Evolutionary conservation across 2,329 filamentous ascomycete genomes (phyloP), one percentile per base, ranked within the genome.

Genomic region (Cordyceps cateniannulata): DNA sequence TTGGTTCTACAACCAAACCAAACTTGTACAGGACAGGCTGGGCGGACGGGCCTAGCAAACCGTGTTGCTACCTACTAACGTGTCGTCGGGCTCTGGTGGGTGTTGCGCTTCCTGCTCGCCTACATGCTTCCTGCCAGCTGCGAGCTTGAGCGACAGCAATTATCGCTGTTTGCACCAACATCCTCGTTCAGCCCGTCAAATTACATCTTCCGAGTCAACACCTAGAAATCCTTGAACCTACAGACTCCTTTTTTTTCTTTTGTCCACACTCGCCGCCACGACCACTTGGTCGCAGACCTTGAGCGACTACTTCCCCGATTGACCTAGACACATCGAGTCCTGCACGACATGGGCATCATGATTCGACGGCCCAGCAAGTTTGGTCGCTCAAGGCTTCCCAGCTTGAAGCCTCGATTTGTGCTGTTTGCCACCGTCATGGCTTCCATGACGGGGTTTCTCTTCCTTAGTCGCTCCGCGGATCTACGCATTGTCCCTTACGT

Each of bases 371-470:
- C 40, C 65, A 70, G 49, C 65, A 62, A 25, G 16, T 25, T 55
- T 32, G 64, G 69, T 60, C 71, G 70, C 58, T 66, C 68, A 57
- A 64, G 71, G 56, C 64, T 69, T 62, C 66, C 70, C 64, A 69
- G 76, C 60, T 70, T 76, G 50, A 72, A 77, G 62, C 75, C 77
- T 59, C 77, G 73, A 67, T 71, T 74, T 44, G 64, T 81, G 32
- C 64, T 80, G 10, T 65, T 80, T 40, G 67, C 79, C 25, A 69
- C 70, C 35, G 61, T 79, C 24, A 75, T 74, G 32, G 67, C 73
- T 40, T 64, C 76, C 22, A 71, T 74, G n/a, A 71, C 77, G 38
- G 81, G 79, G 65, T 77, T 64, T 80, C 48, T 79, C 22, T 73
- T 79, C 60, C 75, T 72, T 62, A 70, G 69, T 22, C 70, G 74